A percentile compares a stretch with the other conserved stretches of the same genome.
These are phyloP conservation scores for Penicillium sp. DNA, from an alignment of 2,329 filamentous ascomycete species.

Conservation along the genomic window DNA sequence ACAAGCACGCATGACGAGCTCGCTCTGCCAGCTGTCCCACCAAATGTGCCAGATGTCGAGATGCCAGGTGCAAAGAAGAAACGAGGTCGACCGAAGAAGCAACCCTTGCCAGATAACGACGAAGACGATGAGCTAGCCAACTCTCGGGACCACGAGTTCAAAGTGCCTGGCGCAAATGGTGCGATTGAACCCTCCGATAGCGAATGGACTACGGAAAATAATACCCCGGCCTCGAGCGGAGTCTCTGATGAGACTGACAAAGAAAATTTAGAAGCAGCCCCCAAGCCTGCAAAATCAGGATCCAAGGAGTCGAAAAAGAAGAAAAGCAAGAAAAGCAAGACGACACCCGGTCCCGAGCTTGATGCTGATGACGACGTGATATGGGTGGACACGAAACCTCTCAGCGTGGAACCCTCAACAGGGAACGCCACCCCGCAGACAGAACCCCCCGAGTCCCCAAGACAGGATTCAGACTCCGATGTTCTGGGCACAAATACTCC, in stretches of 20 bases:
- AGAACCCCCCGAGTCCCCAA: not conserved
- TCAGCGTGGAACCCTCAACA: conserved; percentile 1
- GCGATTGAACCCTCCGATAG: conserved; percentile 10
- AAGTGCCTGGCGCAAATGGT: conserved; percentile 2
- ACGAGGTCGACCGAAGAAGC: conserved; percentile 32
- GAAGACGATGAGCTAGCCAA: conserved; percentile 31
- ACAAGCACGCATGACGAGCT: conserved; percentile 29
- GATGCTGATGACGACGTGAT: conserved; percentile 43
- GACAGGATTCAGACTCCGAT: not conserved
- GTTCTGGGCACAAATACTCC: not conserved
- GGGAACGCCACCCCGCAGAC: conserved; percentile 7
- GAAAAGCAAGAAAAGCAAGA: conserved; percentile 46
- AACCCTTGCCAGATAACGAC: conserved; percentile 21
- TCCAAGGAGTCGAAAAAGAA: conserved; percentile 40
- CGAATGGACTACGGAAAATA: conserved; percentile 21
- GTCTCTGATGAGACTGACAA: conserved; percentile 4
- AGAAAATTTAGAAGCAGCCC: conserved; percentile 1
- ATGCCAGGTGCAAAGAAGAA: conserved; percentile 26
- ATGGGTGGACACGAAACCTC: conserved; percentile 37
- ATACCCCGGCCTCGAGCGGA: conserved; percentile 8
- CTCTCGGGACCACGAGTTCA: conserved; percentile 1
- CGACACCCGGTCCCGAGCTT: conserved; percentile 32
- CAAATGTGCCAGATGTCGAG: conserved; percentile 23
- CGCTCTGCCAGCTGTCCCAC: conserved; percentile 19
- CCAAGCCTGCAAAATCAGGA: conserved; percentile 2